phyloP scores from a whole-genome alignment of 2,329 filamentous ascomycete species.

The Rutstroemia sp. region DNA sequence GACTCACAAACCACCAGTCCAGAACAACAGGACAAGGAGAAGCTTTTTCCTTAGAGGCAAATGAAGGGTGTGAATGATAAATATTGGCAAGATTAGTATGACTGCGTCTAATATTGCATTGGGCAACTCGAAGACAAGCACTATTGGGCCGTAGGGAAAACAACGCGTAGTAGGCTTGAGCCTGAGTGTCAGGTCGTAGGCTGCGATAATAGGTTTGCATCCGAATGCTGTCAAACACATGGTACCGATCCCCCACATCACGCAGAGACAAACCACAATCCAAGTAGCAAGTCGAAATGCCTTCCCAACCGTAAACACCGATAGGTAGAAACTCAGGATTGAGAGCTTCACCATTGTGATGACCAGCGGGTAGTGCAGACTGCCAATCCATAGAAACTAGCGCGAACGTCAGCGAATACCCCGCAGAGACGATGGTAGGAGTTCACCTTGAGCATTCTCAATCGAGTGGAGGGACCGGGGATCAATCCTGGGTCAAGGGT shows the following conservation, averaged over 20 bases:
- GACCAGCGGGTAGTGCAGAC: background rate
- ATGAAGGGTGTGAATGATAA: conserved; percentile 5
- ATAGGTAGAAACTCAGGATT: conserved; percentile 5
- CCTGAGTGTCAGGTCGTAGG: conserved; percentile 3
- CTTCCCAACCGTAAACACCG: background rate
- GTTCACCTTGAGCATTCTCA: conserved; percentile 1
- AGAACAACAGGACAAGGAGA: conserved; percentile 4
- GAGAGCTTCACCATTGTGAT: conserved; percentile 7
- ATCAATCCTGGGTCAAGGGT: conserved; percentile 2
- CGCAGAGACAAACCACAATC: background rate
- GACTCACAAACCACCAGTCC: conserved; percentile 7
- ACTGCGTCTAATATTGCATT: background rate
- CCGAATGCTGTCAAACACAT: conserved; percentile 1
- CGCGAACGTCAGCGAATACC: background rate
- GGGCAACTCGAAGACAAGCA: conserved; percentile 1
- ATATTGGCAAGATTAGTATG: conserved; percentile 4
- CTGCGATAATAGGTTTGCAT: conserved; percentile 1
- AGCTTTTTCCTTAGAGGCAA: conserved; percentile 5
- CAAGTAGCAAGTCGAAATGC: background rate
- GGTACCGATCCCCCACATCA: background rate
- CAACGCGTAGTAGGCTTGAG: background rate
- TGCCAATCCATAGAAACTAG: conserved; percentile 3
- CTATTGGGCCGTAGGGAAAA: background rate
- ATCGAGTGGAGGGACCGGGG: background rate
- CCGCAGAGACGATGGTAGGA: background rate